Base-by-base conservation (phyloP, 208 protist genomes). In the Wallacemonas collosoma region DNA sequence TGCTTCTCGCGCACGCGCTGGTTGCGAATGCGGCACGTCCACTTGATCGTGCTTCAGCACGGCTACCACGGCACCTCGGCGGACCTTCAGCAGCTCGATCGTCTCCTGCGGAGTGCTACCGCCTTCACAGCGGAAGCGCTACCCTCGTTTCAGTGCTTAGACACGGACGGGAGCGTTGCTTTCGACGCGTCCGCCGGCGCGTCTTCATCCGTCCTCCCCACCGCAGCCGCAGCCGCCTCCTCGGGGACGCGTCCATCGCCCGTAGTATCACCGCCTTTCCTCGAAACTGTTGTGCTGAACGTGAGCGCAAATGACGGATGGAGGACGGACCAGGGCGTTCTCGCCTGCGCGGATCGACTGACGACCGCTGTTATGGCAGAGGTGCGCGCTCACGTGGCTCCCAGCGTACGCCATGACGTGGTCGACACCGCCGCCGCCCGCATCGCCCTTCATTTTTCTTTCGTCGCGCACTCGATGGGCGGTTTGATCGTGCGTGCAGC, bases 41-140 rank as follows among this genome's bases (percentile, higher is more conserved):
- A 79, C 44, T 77, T 90, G 35, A 77, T 94, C 47, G 64, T 91
- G 4, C 71, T 91, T 0, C 83, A 94, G 61, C 86, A 94, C 66
- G 89, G 89, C 44, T 91, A 87, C 44, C 82, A 82, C 53, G 82
- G 81, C 26, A 76, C 71, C 2, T 68, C 73, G 12, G 3, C 36
- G 1, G 86, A 94, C 73, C 82, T 91, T 1, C 14, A 74, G 9
- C 85, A 79, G 41, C 62, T 89, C 11, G 14, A 65, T 7, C 12
- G n/a, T 5, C 60, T 65, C 8, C 60, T 65, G 60, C 38, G 6
- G 41, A 15, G 26, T n/a, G 60, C 60, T 5, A 50, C 60, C n/a
- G 14, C 60, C 60, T 65, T 65, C 60, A 3, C 60, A 5, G 60
- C 40, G 41, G 43, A 51, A 12, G 60, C 60, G 60, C 17, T 65